Percentiles rank a stretch among this genome's conserved stretches.
These are phyloP conservation scores for Lizonia empirigonia DNA, from an alignment of 2,329 filamentous ascomycete genomes.

Conservation along the genomic window DNA sequence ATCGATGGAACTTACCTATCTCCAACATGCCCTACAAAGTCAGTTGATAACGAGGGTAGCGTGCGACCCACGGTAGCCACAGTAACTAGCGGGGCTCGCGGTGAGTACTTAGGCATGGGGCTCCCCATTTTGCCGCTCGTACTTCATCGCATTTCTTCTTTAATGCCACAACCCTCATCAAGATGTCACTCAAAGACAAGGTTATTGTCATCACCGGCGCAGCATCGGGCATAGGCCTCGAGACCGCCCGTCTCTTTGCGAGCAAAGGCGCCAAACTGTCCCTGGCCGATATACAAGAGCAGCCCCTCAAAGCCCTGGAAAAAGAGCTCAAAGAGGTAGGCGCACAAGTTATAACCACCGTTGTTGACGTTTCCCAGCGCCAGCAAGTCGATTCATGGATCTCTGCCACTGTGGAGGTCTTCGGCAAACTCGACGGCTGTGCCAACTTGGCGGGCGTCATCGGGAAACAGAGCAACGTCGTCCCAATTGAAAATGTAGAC, in stretches of 20 bases:
- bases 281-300: constrained; percentile 40
- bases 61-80: neutral
- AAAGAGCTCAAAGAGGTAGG: constrained; percentile 26
- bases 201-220: constrained; percentile 43
- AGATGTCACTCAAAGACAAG: constrained; percentile 36
- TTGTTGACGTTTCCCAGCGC: constrained; percentile 57
- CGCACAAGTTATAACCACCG: constrained; percentile 42
- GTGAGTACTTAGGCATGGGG: neutral
- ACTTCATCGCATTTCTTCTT: too few relatives aligned
- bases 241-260: constrained; percentile 33
- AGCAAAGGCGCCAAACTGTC: constrained; percentile 40
- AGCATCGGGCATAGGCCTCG: constrained; percentile 41
- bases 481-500: constrained; percentile 36
- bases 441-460: constrained; percentile 55
- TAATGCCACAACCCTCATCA: neutral
- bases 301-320: constrained; percentile 29
- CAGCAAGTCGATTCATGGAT: constrained; percentile 60
- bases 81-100: neutral
- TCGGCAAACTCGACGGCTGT: constrained; percentile 52
- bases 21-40: neutral
- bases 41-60: neutral
- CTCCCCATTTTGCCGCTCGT: neutral
- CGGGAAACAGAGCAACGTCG: constrained; percentile 33
- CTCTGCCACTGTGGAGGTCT: constrained; percentile 51
- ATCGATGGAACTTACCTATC: neutral